A percentile compares a stretch with the other conserved stretches of the same genome.
phyloP scores from a whole-genome alignment of 2,329 filamentous ascomycete species.

The Phialophora macrospora region DNA sequence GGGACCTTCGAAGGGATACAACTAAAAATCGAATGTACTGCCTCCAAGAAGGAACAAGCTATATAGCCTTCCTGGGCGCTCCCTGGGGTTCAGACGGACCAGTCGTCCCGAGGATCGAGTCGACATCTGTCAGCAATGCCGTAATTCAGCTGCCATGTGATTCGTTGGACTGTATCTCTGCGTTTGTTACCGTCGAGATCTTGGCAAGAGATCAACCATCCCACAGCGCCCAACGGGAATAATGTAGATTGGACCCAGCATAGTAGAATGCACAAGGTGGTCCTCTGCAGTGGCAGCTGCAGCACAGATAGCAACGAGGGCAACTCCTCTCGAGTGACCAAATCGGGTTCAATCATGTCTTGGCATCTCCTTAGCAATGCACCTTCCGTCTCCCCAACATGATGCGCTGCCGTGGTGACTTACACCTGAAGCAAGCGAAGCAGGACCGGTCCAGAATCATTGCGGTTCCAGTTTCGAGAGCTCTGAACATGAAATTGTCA shows the following conservation, averaged over 20 bases:
- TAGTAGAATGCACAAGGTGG: background rate
- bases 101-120: background rate
- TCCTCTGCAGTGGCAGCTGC: background rate
- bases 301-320: background rate
- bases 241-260: background rate
- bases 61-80: background rate
- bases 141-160: background rate
- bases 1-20: background rate
- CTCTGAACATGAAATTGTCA: background rate
- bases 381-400: background rate
- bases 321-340: background rate
- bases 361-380: background rate
- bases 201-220: background rate
- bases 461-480: background rate
- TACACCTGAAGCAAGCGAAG: background rate
- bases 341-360: background rate
- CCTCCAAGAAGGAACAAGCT: background rate
- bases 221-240: too few species aligned
- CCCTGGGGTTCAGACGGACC: background rate
- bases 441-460: background rate
- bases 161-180: background rate
- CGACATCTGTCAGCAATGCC: slow-evolving; percentile 2
- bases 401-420: background rate
- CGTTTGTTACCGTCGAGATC: background rate
- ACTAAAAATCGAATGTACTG: background rate